phyloP scores from a whole-genome alignment of 352 stramenopile genomes.

The Phytophthora fragariae region DNA sequence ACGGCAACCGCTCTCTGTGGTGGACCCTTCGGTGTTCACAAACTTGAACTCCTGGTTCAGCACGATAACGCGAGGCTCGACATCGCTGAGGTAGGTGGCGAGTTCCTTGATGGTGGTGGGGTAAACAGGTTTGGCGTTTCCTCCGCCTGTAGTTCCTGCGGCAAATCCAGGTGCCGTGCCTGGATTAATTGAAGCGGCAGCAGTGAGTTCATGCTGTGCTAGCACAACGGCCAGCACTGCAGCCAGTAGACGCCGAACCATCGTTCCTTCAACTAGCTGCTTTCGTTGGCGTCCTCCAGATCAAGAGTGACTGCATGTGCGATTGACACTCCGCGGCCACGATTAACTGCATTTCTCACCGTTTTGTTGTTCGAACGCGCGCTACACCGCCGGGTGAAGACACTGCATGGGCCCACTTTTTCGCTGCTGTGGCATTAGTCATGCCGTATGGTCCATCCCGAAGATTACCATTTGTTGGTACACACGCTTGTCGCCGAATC shows the following conservation, averaged over 20 bases:
- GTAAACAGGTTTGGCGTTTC: conserved; percentile 26
- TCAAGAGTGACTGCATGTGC: neutral
- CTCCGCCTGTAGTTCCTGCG: conserved; percentile 37
- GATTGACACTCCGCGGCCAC: neutral
- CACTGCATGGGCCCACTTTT: conserved; percentile 15
- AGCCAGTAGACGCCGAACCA: conserved; percentile 7
- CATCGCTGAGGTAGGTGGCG: conserved; percentile 22
- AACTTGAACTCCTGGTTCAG: conserved; percentile 43
- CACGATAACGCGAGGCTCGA: conserved; percentile 36
- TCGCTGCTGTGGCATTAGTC: neutral
- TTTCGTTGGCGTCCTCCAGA: no score
- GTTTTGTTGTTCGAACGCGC: conserved; percentile 32
- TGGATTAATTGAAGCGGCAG: conserved; percentile 12
- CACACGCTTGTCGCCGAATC: no score
- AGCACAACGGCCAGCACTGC: conserved; percentile 8
- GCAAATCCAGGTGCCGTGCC: conserved; percentile 37
- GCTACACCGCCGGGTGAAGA: neutral
- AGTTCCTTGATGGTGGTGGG: conserved; percentile 36
- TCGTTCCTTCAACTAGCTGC: neutral
- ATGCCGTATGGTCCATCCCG: conserved; percentile 5
- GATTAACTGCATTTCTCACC: conserved; percentile 26
- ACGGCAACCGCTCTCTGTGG: conserved; percentile 31
- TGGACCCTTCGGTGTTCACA: conserved; percentile 29
- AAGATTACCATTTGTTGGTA: conserved; percentile 3
- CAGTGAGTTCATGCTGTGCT: conserved; percentile 5